phyloP scores from a whole-genome alignment of 495 filamentous ascomycete species.

The Entonaema liquescens region DNA sequence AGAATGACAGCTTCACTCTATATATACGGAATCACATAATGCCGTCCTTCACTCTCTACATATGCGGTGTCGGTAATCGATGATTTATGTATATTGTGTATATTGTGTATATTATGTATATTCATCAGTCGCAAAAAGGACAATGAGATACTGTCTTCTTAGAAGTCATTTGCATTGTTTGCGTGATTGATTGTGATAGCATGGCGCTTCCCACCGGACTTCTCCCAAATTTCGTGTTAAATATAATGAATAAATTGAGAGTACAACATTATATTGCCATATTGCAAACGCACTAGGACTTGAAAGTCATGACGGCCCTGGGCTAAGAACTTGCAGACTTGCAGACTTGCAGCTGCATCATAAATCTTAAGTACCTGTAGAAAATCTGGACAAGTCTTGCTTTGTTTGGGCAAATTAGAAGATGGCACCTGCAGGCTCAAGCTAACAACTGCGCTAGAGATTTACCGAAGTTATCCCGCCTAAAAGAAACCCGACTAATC shows the following conservation, averaged over 20 bases:
- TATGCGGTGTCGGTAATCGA: not conserved
- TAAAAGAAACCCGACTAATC: not conserved
- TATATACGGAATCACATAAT: constrained; percentile 24
- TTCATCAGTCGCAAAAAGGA: too few species aligned
- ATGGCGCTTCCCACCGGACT: not conserved
- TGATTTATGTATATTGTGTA: not conserved
- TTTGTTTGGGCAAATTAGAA: not conserved
- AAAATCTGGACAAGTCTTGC: not conserved
- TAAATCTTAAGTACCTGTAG: too few species aligned
- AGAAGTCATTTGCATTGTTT: not conserved
- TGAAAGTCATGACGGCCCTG: not conserved
- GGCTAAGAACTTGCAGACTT: not conserved
- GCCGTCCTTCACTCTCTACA: constrained; percentile 12
- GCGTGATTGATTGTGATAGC: not conserved
- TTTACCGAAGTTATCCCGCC: not conserved
- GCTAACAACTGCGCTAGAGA: not conserved
- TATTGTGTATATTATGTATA: too few species aligned
- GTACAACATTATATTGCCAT: not conserved
- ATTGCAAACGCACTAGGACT: not conserved
- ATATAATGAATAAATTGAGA: not conserved
- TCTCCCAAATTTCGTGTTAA: not conserved
- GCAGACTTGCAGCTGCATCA: too few species aligned
- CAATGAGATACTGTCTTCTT: not conserved
- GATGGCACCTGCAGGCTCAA: not conserved
- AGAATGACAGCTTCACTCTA: constrained; percentile 11